Evolutionary conservation across 805 yeast genomes (phyloP), one percentile per base, ranked within the genome.

Genomic region (Lipomyces starkeyi): DNA sequence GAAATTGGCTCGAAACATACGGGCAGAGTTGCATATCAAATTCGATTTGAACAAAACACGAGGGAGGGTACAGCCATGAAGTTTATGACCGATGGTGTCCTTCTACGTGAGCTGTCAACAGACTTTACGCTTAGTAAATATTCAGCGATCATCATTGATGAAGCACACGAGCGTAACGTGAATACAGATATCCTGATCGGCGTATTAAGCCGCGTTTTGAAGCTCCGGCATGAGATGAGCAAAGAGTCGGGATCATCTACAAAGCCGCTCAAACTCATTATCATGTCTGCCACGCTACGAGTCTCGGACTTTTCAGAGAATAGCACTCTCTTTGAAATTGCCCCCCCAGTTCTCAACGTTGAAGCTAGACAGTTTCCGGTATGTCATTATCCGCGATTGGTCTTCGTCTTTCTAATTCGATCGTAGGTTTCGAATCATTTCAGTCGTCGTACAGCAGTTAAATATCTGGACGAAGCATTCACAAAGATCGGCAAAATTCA

Each of bases 131-230:
- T 96, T 61, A 83, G 86, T 47, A 91, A 90, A 75, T 95, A 95
- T 77, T 93, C 98, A 0, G 88, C 91, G 0, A 84, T 95, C 58
- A 85, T 96, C 34, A 91, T 95, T 67, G 99, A 95, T 81, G 99
- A 95, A 79, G 99, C 99, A 0, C 99, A 95, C 78, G 99, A 95
- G 78, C 86, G 99, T 77, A 94, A 93, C 76, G 88, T 94, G 69
- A 95, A 95, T 76, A 95, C 99, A 0, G 99, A 95, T 79, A 94
- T 95, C 59, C 82, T 95, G 65, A 93, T 95, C 70, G 99, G 99
- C 59, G 90, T 95, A 89, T 81, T 95, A 62, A 91, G 97, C 76
- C 87, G 99, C 73, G 89, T 93, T 20, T 86, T 92, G 68, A 86
- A 84, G 71, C 82, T 94, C 53, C 86, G 99, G 74, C 74, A 79